phyloP scores from a whole-genome alignment of 805 yeast species.

The Martiniozyma abietophila region DNA sequence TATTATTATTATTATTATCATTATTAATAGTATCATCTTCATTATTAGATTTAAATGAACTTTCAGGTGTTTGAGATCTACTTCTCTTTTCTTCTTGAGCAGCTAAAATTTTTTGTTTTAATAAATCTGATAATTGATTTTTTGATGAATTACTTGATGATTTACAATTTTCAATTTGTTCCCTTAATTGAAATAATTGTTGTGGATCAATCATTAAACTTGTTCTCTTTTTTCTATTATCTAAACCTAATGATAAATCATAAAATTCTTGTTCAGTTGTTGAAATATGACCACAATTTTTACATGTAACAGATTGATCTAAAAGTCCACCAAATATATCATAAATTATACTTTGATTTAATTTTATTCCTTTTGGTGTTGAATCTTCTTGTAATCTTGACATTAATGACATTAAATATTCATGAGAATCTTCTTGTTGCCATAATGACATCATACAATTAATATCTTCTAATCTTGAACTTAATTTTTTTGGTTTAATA shows the following conservation, averaged over 20 bases:
- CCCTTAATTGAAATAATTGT: slow-evolving; percentile 20
- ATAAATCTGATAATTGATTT: slow-evolving; percentile 20
- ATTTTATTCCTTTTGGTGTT: slow-evolving; percentile 81
- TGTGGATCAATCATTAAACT: slow-evolving; percentile 22
- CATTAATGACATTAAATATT: slow-evolving; percentile 87
- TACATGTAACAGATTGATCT: slow-evolving; percentile 78
- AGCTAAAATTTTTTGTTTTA: slow-evolving; percentile 22
- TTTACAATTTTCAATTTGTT: slow-evolving; percentile 22
- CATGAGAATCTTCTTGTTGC: slow-evolving; percentile 98
- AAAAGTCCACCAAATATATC: slow-evolving; percentile 92
- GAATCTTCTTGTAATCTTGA: slow-evolving; percentile 85
- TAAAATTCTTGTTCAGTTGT: slow-evolving; percentile 89
- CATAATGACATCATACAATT: slow-evolving; percentile 95
- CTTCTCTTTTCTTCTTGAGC: slow-evolving; percentile 20
- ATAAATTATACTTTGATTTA: slow-evolving; percentile 73
- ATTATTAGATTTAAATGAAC: no score
- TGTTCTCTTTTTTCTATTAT: slow-evolving; percentile 36
- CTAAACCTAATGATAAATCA: slow-evolving; percentile 78
- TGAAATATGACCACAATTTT: slow-evolving; percentile 71
- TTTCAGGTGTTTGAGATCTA: slow-evolving; percentile 21
- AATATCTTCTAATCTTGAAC: slow-evolving; percentile 66
- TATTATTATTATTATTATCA: neutral
- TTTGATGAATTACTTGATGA: slow-evolving; percentile 18
- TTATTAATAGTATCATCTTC: slow-evolving; percentile 1
- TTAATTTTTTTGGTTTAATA: slow-evolving; percentile 69